phyloP scores from a whole-genome alignment of 2,329 filamentous ascomycete genomes.

The Verticillium nonalfalfae region DNA sequence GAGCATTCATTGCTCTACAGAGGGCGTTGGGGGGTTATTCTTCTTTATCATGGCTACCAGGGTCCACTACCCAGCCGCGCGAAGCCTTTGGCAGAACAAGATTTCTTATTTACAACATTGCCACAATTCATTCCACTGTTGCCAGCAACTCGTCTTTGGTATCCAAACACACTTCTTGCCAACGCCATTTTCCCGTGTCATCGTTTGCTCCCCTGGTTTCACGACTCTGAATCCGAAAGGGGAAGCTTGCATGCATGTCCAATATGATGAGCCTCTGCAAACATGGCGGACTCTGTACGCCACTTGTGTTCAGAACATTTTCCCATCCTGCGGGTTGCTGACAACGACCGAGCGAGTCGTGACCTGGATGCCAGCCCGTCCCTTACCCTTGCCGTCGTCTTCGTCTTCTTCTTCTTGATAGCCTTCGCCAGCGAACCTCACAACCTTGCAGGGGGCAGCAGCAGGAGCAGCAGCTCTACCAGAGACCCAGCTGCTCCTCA shows the following conservation, averaged over 20 bases:
- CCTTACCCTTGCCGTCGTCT: background rate
- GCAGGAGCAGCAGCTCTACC: background rate
- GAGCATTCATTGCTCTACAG: background rate
- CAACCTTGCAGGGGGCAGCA: no score
- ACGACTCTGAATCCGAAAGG: background rate
- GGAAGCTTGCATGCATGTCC: background rate
- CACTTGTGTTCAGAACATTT: background rate
- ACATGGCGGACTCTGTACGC: background rate
- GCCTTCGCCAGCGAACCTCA: background rate
- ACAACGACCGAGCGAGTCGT: background rate
- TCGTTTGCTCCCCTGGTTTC: background rate
- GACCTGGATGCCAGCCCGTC: background rate
- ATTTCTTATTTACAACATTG: background rate
- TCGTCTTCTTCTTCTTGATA: background rate
- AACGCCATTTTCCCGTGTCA: background rate
- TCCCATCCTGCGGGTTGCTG: background rate
- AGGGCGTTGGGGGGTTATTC: background rate
- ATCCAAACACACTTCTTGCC: background rate
- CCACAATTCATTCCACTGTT: background rate
- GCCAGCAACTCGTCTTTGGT: background rate
- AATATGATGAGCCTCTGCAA: background rate
- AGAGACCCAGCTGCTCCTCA: background rate
- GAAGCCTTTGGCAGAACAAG: background rate
- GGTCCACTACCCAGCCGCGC: background rate
- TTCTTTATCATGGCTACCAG: background rate